Evolutionary conservation across 2,329 filamentous ascomycete genomes (phyloP).

Genomic region (Dactylella cylindrospora): DNA sequence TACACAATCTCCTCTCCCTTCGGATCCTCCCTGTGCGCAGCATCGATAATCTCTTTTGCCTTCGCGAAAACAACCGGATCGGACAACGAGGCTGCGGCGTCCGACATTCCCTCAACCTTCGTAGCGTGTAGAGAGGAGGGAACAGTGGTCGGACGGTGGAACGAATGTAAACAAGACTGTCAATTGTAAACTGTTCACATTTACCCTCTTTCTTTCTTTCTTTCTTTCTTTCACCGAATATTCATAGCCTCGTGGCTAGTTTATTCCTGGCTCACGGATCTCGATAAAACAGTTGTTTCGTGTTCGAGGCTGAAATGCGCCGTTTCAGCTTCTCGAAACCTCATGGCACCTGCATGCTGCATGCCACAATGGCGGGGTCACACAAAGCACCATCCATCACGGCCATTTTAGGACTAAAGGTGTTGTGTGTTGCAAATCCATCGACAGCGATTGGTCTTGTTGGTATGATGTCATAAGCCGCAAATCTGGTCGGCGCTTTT

Average conservation of each 20-base stretch:
- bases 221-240: neutral
- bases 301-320: too few relatives aligned
- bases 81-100: slow-evolving; percentile 4
- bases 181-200: neutral
- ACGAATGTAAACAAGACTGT: too few relatives aligned
- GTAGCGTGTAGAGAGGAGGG: too few relatives aligned
- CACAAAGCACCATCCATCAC: too few relatives aligned
- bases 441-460: too few relatives aligned
- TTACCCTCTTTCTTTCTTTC: neutral
- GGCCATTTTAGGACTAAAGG: too few relatives aligned
- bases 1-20: slow-evolving; percentile 26
- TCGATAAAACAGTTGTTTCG: neutral
- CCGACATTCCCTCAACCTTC: too few relatives aligned
- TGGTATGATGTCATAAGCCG: too few relatives aligned
- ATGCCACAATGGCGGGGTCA: too few relatives aligned
- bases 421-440: too few relatives aligned
- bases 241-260: neutral
- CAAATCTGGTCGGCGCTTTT: too few relatives aligned
- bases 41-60: slow-evolving; percentile 33
- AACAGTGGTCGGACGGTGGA: too few relatives aligned
- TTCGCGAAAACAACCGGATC: slow-evolving; percentile 13
- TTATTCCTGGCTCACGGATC: neutral
- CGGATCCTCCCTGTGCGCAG: slow-evolving; percentile 26
- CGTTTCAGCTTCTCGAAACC: neutral
- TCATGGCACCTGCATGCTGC: neutral